Evolutionary conservation across 192 early-diverging fungal genomes (phyloP), one percentile per base, ranked within the genome.

Genomic region (Podochytrium sp.): DNA sequence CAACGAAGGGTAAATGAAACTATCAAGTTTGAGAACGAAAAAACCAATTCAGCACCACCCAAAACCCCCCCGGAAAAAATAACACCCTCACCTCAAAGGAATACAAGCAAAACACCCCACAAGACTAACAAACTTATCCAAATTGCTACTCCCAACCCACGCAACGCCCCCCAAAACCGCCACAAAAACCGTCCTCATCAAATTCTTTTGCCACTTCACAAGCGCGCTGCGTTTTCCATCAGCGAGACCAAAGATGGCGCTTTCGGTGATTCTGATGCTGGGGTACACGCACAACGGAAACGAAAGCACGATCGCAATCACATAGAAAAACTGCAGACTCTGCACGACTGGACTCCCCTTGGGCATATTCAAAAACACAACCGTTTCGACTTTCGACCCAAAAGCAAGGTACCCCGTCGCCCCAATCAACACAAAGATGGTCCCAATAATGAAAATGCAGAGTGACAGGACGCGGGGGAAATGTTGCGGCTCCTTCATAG

Each of bases 231-330:
- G 78, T 77, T 96, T 96, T 58, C 96, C 96, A 39, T 73, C 87
- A 81, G 7, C 88, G 81, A 80, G 53, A 40, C 80, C 86, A 67
- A 96, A 96, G n/a, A 96, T 50, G 20, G 87, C 93, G 41, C 89
- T 90, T 73, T 98, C 95, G 65, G 91, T 91, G 75, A 98, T 98
- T 65, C 94, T 91, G 69, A 96, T 94, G 6, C 94, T 92, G 0
- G 96, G 95, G 80, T 97, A 98, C 55, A 96, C 84, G 53, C 92
- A 92, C 41, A 98, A 82, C 1, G 96, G 96, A 55, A 96, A 95
- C 7, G 94, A 95, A 32, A 97, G 83, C 81, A 94, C 89, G 71
- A 98, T 98, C 27, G 96, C 95, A 53, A 97, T 79, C 37, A 93
- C 91, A 77, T 98, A 98, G 5, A 98, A 74, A 52, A 87, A 83